phyloP scores from a whole-genome alignment of 768 basidiomycete genomes.

The Kwoniella newhampshirensis region DNA sequence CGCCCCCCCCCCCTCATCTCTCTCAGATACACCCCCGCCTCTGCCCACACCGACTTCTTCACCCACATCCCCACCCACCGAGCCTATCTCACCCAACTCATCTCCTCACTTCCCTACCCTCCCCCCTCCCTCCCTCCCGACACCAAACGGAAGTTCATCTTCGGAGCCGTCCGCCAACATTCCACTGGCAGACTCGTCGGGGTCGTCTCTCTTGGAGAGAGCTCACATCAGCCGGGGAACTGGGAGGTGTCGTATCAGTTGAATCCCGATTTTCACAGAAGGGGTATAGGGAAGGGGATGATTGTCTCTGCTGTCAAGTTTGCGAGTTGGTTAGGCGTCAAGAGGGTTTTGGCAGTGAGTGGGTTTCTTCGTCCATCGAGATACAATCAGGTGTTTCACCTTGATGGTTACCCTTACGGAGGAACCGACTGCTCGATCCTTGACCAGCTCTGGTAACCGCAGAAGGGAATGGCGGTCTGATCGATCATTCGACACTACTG shows the following conservation, averaged over 20 bases:
- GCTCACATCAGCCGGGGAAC: not conserved
- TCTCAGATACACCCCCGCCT: not conserved
- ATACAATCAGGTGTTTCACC: too few species aligned
- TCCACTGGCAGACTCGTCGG: conserved; percentile 10
- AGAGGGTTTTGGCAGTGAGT: conserved; percentile 19
- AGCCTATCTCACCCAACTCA: not conserved
- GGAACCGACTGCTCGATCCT: too few species aligned
- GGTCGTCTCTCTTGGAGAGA: not conserved
- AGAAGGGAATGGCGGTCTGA: too few species aligned
- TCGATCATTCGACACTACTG: too few species aligned
- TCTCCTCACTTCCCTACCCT: not conserved
- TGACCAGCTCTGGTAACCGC: too few species aligned
- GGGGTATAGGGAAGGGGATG: conserved; percentile 15
- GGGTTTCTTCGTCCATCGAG: too few species aligned
- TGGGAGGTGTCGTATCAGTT: conserved; percentile 22
- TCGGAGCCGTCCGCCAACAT: conserved; percentile 1
- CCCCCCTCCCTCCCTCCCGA: not conserved
- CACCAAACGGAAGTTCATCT: not conserved
- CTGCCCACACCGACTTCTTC: conserved; percentile 5
- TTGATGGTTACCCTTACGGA: too few species aligned
- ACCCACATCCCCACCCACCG: not conserved
- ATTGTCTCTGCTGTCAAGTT: not conserved
- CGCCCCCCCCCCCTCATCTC: too few species aligned
- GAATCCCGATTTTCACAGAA: conserved; percentile 15
- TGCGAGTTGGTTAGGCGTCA: conserved; percentile 3